Evolutionary conservation across 495 filamentous ascomycete genomes (phyloP).

Genomic region (Pyronema omphalodes): DNA sequence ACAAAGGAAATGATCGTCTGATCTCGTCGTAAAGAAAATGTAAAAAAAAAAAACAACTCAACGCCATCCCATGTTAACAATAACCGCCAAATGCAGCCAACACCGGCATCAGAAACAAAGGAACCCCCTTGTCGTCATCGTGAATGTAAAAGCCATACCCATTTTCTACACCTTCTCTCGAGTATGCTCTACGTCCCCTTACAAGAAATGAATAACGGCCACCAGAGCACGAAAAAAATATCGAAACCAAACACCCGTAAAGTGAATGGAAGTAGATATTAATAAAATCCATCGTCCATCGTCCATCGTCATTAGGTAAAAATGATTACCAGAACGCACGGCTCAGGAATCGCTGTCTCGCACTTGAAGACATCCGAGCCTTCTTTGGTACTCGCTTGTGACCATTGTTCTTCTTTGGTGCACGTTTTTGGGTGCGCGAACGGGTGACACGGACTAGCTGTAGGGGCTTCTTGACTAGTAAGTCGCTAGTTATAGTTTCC

Average conservation of each 20-base stretch:
- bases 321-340: neutral
- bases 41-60: neutral
- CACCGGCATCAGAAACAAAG: neutral
- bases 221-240: neutral
- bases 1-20: neutral
- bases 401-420: conserved; percentile 3
- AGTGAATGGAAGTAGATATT: neutral
- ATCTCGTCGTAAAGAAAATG: neutral
- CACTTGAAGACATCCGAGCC: neutral
- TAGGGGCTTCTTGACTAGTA: neutral
- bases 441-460: neutral
- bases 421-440: neutral
- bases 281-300: neutral
- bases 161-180: neutral
- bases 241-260: neutral
- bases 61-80: neutral
- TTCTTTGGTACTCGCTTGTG: conserved; percentile 4
- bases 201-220: neutral
- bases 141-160: neutral
- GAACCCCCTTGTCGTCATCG: neutral
- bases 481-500: neutral
- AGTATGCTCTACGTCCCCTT: neutral
- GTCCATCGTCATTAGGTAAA: neutral
- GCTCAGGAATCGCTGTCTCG: neutral
- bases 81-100: neutral